Evolutionary conservation across 805 yeast genomes (phyloP).

Genomic region (Ogataea angusta): DNA sequence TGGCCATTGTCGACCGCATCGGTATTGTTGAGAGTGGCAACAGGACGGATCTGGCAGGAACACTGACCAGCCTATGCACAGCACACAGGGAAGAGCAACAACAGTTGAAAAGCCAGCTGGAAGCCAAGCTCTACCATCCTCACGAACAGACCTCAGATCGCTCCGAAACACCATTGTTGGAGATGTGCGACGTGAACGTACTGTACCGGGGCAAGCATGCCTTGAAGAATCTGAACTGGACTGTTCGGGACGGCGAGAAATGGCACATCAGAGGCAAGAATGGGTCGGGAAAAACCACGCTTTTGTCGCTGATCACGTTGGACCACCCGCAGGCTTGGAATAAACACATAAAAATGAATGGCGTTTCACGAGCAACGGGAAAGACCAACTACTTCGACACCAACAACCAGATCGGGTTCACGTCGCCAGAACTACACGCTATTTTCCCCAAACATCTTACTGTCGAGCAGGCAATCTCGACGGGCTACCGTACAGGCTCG

Average conservation of each 20-base stretch:
- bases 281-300: conserved; percentile 92
- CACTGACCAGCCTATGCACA: conserved; percentile 24
- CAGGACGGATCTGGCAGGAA: conserved; percentile 26
- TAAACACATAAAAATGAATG: conserved; percentile 58
- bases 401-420: conserved; percentile 75
- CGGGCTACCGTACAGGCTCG: conserved; percentile 75
- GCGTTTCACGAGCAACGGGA: conserved; percentile 71
- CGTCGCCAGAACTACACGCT: conserved; percentile 91
- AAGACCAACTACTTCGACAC: conserved; percentile 70
- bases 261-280: conserved; percentile 91
- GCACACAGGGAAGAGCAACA: conserved; percentile 25
- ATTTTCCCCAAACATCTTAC: conserved; percentile 64
- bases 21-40: conserved; percentile 56
- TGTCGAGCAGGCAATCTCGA: conserved; percentile 55
- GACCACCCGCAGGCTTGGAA: conserved; percentile 98
- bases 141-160: not conserved
- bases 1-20: conserved; percentile 55
- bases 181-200: conserved; percentile 62
- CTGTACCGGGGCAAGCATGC: conserved; percentile 62
- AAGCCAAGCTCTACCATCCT: conserved; percentile 10
- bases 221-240: conserved; percentile 61
- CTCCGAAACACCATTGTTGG: conserved; percentile 32
- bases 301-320: conserved; percentile 78
- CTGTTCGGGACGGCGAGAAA: conserved; percentile 63
- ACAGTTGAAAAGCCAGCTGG: conserved; percentile 10